Conservation (phyloP, 495 filamentous ascomycete species). For the Penicillium pancosmium region DNA sequence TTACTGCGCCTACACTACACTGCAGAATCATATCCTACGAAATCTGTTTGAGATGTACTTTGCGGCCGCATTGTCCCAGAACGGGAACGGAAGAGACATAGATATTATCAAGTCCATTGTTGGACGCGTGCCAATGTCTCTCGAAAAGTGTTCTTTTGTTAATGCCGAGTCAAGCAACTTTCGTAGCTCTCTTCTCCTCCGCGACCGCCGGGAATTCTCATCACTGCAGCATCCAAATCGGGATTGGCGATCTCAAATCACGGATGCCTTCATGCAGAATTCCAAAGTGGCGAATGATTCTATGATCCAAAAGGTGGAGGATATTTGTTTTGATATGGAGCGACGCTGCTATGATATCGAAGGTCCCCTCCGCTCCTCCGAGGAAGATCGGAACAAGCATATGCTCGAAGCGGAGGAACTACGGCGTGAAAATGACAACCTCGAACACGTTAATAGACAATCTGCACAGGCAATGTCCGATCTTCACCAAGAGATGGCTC, state of each 20-base stretch:
- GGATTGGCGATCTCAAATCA: slow-evolving; percentile 50
- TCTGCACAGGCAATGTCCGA: slow-evolving; percentile 23
- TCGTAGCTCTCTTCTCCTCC: slow-evolving; percentile 12
- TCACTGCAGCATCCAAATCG: slow-evolving; percentile 21
- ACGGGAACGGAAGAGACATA: slow-evolving; percentile 8
- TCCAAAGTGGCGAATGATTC: slow-evolving; percentile 38
- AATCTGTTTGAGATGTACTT: slow-evolving; percentile 34
- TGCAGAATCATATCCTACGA: slow-evolving; percentile 36
- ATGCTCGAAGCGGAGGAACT: slow-evolving; percentile 29
- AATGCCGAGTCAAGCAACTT: slow-evolving; percentile 15
- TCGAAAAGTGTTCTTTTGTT: slow-evolving; percentile 26
- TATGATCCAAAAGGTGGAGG: slow-evolving; percentile 50
- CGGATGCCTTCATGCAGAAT: slow-evolving; percentile 36
- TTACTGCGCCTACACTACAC: slow-evolving; percentile 15
- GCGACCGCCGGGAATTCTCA: slow-evolving; percentile 12
- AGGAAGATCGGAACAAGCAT: slow-evolving; percentile 45
- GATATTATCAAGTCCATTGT: slow-evolving; percentile 23
- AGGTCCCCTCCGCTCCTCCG: slow-evolving; percentile 47
- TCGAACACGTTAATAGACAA: slow-evolving; percentile 30
- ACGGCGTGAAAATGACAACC: slow-evolving; percentile 29
- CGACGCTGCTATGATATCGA: slow-evolving; percentile 54
- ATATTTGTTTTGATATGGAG: slow-evolving; percentile 59
- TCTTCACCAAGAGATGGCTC: slow-evolving; percentile 33
- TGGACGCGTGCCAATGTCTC: slow-evolving; percentile 14
- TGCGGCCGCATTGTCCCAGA: slow-evolving; percentile 20